A percentile compares a stretch with the other conserved stretches of the same genome.
Conservation (phyloP, 768 basidiomycete species). For the Mycena amicta region DNA sequence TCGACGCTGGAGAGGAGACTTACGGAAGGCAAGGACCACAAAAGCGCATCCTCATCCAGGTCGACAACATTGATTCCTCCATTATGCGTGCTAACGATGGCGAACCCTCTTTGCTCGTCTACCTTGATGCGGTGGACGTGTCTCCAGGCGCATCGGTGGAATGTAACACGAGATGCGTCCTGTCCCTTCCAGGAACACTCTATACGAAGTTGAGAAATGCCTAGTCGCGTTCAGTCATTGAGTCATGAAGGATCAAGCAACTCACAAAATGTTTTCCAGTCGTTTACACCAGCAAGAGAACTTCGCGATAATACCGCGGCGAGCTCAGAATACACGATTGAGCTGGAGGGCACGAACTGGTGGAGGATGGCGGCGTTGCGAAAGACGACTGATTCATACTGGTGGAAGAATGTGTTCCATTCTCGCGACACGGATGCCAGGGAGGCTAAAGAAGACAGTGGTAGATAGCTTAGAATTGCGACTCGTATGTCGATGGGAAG, state of each 20-base stretch:
- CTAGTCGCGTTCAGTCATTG: slow-evolving; percentile 32
- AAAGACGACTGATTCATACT: slow-evolving; percentile 55
- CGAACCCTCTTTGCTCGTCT: slow-evolving; percentile 60
- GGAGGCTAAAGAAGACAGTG: slow-evolving; percentile 43
- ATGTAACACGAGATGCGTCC: slow-evolving; percentile 41
- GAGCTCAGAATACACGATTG: slow-evolving; percentile 33
- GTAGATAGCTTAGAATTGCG: slow-evolving; percentile 50
- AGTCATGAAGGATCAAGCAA: slow-evolving; percentile 10
- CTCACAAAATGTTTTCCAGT: slow-evolving; percentile 70
- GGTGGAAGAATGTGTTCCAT: slow-evolving; percentile 50
- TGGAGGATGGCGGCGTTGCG: slow-evolving; percentile 58
- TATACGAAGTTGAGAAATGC: slow-evolving; percentile 46
- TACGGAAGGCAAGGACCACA: slow-evolving; percentile 70
- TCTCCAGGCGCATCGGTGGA: slow-evolving; percentile 35
- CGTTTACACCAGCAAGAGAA: slow-evolving; percentile 38
- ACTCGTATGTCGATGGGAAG: slow-evolving; percentile 65
- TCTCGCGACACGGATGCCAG: slow-evolving; percentile 42
- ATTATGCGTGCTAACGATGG: slow-evolving; percentile 55
- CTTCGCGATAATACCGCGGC: slow-evolving; percentile 33
- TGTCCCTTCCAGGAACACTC: slow-evolving; percentile 58
- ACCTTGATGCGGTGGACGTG: slow-evolving; percentile 75
- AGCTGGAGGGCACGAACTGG: slow-evolving; percentile 40
- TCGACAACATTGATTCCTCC: slow-evolving; percentile 67
- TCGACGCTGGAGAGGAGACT: slow-evolving; percentile 19
- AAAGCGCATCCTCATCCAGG: slow-evolving; percentile 43